A percentile compares a stretch with the other conserved stretches of the same genome.
These are phyloP conservation scores for Eucalyptus sp. DNA, from an alignment of 345 rosid genomes.

Conservation along the genomic window DNA sequence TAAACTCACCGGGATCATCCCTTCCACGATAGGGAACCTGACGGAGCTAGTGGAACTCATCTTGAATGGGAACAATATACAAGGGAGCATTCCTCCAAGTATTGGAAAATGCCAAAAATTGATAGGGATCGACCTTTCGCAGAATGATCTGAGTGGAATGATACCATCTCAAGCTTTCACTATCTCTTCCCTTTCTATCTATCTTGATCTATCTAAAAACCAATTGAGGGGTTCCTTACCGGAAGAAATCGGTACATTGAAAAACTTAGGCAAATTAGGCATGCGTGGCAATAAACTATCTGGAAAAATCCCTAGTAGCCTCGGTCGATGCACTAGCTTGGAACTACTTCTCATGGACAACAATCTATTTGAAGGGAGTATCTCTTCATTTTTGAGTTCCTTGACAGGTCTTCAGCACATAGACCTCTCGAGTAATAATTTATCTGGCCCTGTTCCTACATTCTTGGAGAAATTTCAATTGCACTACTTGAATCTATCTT, in stretches of 20 bases:
- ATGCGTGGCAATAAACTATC: neutral
- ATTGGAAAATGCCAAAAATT: neutral
- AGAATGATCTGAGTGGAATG: constrained; percentile 3
- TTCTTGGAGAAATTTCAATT: neutral
- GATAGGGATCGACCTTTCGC: neutral
- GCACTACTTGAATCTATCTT: neutral
- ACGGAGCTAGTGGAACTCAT: neutral
- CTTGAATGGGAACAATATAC: neutral
- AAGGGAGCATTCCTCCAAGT: constrained; percentile 7
- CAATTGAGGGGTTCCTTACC: neutral
- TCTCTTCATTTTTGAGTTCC: neutral
- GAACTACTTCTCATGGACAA: neutral
- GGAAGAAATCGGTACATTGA: neutral
- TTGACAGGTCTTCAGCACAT: neutral
- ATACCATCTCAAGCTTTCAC: neutral
- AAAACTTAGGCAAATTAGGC: neutral
- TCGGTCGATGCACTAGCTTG: neutral
- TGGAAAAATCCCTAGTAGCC: neutral
- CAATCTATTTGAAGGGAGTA: neutral
- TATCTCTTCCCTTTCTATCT: neutral
- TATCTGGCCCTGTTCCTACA: neutral
- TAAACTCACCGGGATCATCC: too few relatives aligned
- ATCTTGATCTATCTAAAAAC: neutral
- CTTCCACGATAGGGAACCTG: too few relatives aligned
- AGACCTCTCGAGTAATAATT: neutral